Evolutionary conservation across 495 filamentous ascomycete species (phyloP), one percentile per base, ranked within the genome.

Genomic region (Cryomyces minteri): DNA sequence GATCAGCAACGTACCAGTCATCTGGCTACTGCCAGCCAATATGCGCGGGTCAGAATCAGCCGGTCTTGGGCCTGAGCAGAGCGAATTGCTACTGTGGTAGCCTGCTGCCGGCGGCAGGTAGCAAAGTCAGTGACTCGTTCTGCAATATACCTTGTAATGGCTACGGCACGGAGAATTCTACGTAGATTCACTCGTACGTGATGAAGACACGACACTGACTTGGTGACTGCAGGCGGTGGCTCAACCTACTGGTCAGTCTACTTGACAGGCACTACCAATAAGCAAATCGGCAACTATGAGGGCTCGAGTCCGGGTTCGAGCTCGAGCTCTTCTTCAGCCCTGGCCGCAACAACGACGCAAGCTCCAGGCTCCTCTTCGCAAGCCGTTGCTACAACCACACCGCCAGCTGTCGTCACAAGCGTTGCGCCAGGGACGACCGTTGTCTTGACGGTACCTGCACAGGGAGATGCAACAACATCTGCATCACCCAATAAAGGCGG

Each of bases 81-180:
- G 60, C 49, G 14, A 54, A 67, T 11, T 86, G 81, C 58, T 80
- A 56, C 44, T 86, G 81, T 54, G 82, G 81, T 34, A 53, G 70
- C 34, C 54, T 56, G 33, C 60, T 80, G 32, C 81, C 81, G 6
- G 64, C 71, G 14, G 51, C 62, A 11, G 44, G 49, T 5, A 58
- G 56, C 39, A 50, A 69, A 47, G 67, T 72, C 4, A 60, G 66
- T 34, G 63, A 76, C 50, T 50, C 48, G 7, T 47, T 65, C 4
- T 86, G 81, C 61, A 67, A 68, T 40, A 61, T 64, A 29, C 43
- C 58, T 1, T 86, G 81, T 56, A 56, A 64, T n/a, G 77, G 76
- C 5, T 80, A 57, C 44, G 53, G 51, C 25, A 4, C 43, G 2
- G 58, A 76, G 33, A 68, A 61, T 10, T 85, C 81, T 84, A 72